phyloP scores from a whole-genome alignment of 2,329 filamentous ascomycete genomes.

The Epichloe coenophiala region DNA sequence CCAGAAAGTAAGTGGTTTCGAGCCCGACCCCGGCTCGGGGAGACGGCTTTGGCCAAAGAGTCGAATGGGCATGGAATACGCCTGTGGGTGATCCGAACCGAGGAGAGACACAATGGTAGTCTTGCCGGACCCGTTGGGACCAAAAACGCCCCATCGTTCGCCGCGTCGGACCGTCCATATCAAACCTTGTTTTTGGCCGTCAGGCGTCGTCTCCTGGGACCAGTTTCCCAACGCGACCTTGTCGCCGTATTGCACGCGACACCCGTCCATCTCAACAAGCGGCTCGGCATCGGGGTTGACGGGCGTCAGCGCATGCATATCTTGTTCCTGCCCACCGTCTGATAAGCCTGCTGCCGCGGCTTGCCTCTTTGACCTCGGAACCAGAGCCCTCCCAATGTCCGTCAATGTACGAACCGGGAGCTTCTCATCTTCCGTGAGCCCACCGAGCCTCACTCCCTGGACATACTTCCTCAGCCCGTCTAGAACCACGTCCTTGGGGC shows the following conservation, averaged over 20 bases:
- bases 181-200: constrained; percentile 45
- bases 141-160: constrained; percentile 84
- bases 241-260: constrained; percentile 65
- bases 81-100: constrained; percentile 89
- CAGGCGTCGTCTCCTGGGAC: constrained; percentile 38
- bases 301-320: constrained; percentile 10
- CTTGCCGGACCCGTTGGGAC: constrained; percentile 89
- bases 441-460: constrained; percentile 30
- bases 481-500: constrained; percentile 50
- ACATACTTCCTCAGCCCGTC: constrained; percentile 36
- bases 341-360: constrained; percentile 5
- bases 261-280: constrained; percentile 77
- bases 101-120: constrained; percentile 87
- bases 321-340: constrained; percentile 5
- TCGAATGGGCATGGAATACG: constrained; percentile 76
- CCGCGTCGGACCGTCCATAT: constrained; percentile 74
- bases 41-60: constrained; percentile 75
- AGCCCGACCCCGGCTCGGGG: constrained; percentile 52
- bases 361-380: constrained; percentile 9
- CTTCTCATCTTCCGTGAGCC: constrained; percentile 30
- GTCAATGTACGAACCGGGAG: constrained; percentile 33
- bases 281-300: constrained; percentile 40
- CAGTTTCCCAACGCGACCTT: constrained; percentile 73
- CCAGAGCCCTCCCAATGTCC: constrained; percentile 35
- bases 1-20: constrained; percentile 73